A percentile compares a stretch with the other conserved stretches of the same genome.
These are phyloP conservation scores for Candida parachauliodes DNA, from an alignment of 805 yeast species.

Conservation along the genomic window DNA sequence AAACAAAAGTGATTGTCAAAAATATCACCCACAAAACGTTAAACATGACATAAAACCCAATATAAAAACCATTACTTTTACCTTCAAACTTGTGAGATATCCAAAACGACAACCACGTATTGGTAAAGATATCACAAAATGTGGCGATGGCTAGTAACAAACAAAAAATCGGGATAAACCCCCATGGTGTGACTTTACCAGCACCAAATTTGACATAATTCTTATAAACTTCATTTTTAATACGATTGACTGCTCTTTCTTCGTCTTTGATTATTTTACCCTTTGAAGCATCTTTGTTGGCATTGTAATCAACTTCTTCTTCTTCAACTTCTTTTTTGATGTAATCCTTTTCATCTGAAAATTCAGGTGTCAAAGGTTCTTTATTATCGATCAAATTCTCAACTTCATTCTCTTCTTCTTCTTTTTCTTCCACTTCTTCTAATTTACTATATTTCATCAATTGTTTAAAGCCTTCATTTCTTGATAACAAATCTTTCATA, in stretches of 20 bases:
- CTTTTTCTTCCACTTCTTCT: constrained; percentile 10
- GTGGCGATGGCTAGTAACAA: constrained; percentile 28
- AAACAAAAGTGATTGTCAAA: constrained; percentile 37
- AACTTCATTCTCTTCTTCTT: constrained; percentile 5
- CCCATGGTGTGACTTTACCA: constrained; percentile 18
- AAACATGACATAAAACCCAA: constrained; percentile 64
- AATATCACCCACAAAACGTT: constrained; percentile 44
- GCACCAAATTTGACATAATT: constrained; percentile 29
- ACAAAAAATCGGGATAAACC: constrained; percentile 9
- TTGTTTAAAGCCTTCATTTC: constrained; percentile 32
- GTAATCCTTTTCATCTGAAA: neutral
- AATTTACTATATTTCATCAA: constrained; percentile 36
- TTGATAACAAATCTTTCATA: constrained; percentile 45
- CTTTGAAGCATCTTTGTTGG: constrained; percentile 10
- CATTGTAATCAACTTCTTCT: constrained; percentile 12
- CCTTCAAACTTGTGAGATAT: constrained; percentile 46
- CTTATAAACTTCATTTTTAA: constrained; percentile 28
- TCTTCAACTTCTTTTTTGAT: constrained; percentile 9
- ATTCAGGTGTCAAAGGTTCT: neutral
- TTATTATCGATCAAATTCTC: constrained; percentile 8
- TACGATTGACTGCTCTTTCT: constrained; percentile 53
- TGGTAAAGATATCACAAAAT: constrained; percentile 52
- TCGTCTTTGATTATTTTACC: constrained; percentile 38
- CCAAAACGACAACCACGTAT: constrained; percentile 83
- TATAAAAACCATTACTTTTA: constrained; percentile 51